Evolutionary conservation across 768 basidiomycete species (phyloP), one percentile per base, ranked within the genome.

Genomic region (Mycena indigotica): DNA sequence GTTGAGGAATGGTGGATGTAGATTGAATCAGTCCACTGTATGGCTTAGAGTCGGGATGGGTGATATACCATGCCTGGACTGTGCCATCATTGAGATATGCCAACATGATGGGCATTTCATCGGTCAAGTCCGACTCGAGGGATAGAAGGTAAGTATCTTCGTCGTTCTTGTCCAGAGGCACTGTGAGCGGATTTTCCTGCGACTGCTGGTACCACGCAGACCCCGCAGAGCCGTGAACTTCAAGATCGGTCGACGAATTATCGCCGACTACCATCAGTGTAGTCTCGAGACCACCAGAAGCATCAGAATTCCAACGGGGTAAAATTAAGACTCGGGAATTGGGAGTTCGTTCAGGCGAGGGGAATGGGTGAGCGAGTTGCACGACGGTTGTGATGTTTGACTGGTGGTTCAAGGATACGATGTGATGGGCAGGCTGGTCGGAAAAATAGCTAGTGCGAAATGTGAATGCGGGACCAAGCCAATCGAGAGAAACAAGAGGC

Each of bases 41-140:
- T 8, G 80, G 73, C 17, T 63, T 69, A 1, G 76, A 78, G 39
- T 79, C 80, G 6, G 76, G 73, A 66, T 87, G 83, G 35, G 89
- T 81, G 21, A 88, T 66, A 67, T 85, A 77, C 89, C 91, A 93
- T 3, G 78, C 91, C 48, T 85, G 80, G 24, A 93, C 53, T 0
- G 89, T 89, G 19, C 91, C 91, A 65, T 93, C 91, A 53, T 85
- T 90, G 12, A 89, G 78, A 69, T 89, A 92, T 3, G 83, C 85
- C 68, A 85, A 91, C 70, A 91, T 72, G 53, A 91, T 76, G 0
- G 91, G 91, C 13, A 69, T 55, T 53, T 70, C 13, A 61, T 65
- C 12, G 73, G 88, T 89, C 52, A 92, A 67, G 67, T 93, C 91
- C 4, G 83, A 67, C 39, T 83, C 85, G 38, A 93, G 75, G 4